Conservation (phyloP, 106 monocot genomes). For the Apostasia ramifera region DNA sequence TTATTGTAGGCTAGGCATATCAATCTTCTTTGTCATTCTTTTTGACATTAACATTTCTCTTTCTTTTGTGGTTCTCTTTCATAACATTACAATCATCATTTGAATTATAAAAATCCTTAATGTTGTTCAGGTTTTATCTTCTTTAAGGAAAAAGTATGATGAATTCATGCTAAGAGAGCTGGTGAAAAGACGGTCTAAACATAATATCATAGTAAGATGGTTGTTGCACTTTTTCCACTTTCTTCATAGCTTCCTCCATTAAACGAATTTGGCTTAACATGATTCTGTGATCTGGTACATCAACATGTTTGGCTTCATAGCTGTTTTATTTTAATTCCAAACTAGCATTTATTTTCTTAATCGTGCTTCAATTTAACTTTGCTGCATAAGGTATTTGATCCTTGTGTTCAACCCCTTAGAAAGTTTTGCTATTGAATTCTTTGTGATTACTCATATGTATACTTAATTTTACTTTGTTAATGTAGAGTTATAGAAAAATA, state of each 20-base stretch:
- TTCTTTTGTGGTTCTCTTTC: too few species aligned
- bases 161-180: constrained; percentile 72
- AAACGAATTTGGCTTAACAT: constrained; percentile 51
- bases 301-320: neutral
- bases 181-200: constrained; percentile 66
- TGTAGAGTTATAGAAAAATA: constrained; percentile 57
- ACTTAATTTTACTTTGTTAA: neutral
- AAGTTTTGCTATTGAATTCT: too few species aligned
- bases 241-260: constrained; percentile 66
- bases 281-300: constrained; percentile 59
- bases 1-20: too few species aligned
- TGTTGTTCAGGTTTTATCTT: constrained; percentile 46
- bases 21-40: too few species aligned
- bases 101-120: neutral
- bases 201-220: constrained; percentile 76
- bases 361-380: neutral
- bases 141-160: constrained; percentile 67
- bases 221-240: constrained; percentile 61
- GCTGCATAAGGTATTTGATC: neutral
- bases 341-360: neutral
- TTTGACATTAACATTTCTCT: too few species aligned
- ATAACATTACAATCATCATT: too few species aligned
- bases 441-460: too few species aligned
- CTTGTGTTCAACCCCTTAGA: neutral
- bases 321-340: neutral